phyloP scores from a whole-genome alignment of 1,139 yeast genomes.

The Debaryomyces psychrophilus region DNA sequence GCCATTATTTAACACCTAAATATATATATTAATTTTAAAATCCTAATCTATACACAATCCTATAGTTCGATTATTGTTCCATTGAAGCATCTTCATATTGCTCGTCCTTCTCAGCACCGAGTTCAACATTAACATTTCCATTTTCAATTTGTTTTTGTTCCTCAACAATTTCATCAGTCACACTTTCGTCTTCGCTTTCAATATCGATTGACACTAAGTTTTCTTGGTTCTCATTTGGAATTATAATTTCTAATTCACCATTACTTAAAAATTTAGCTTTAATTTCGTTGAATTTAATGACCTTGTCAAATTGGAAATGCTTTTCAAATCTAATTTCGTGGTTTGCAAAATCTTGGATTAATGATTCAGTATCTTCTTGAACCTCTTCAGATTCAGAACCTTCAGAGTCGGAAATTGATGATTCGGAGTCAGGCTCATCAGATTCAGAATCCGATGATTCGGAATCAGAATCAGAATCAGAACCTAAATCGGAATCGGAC shows the following conservation, averaged over 20 bases:
- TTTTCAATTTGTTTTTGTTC: slow-evolving; percentile 5
- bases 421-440: slow-evolving; percentile 9
- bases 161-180: slow-evolving; percentile 24
- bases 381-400: slow-evolving; percentile 34
- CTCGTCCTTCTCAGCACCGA: slow-evolving; percentile 14
- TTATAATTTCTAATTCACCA: slow-evolving; percentile 48
- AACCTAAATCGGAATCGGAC: slow-evolving; percentile 19
- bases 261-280: slow-evolving; percentile 42
- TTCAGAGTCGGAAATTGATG: slow-evolving; percentile 12
- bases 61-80: slow-evolving; percentile 13
- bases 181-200: slow-evolving; percentile 23
- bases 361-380: slow-evolving; percentile 44
- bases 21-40: not conserved
- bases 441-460: slow-evolving; percentile 17
- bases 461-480: slow-evolving; percentile 19
- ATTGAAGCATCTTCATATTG: slow-evolving; percentile 20
- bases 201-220: slow-evolving; percentile 32
- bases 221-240: slow-evolving; percentile 39
- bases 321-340: slow-evolving; percentile 50
- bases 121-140: not conserved
- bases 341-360: slow-evolving; percentile 44
- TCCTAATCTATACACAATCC: not conserved
- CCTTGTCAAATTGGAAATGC: slow-evolving; percentile 48
- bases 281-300: slow-evolving; percentile 43
- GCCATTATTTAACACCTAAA: not conserved